Evolutionary conservation across 2,329 filamentous ascomycete species (phyloP).

Genomic region (Neofusicoccum ribis): DNA sequence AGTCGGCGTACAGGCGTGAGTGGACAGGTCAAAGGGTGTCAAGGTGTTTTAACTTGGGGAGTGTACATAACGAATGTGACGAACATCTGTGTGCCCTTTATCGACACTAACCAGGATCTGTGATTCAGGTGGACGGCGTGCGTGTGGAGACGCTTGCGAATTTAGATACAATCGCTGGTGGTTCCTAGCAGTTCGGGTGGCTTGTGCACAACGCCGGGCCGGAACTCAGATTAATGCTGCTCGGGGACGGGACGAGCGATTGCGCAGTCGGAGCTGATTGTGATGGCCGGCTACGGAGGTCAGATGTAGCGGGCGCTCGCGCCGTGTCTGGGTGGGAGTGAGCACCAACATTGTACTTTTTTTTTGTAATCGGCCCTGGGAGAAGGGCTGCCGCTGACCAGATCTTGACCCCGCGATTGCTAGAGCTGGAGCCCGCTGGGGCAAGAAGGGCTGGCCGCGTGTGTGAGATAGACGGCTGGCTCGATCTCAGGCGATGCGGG

Average conservation of each 20-base stretch:
- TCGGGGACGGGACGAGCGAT: too few relatives aligned
- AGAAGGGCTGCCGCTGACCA: background rate
- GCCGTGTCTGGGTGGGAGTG: too few relatives aligned
- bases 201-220: background rate
- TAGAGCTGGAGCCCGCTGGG: background rate
- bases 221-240: background rate
- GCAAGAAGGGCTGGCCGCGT: background rate
- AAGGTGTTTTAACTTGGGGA: background rate
- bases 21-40: background rate
- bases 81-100: background rate
- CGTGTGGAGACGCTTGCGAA: background rate
- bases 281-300: background rate
- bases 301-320: background rate
- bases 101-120: background rate
- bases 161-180: background rate
- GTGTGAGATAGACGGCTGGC: background rate
- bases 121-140: background rate
- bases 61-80: conserved; percentile 15
- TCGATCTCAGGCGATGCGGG: background rate
- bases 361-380: background rate
- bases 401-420: background rate
- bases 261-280: background rate
- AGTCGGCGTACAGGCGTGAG: background rate
- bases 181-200: background rate
- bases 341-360: background rate